Percentiles rank a stretch among this genome's conserved stretches.
These are phyloP conservation scores for Vachellia pachyceras DNA, from an alignment of 306 rosid species.

Conservation along the genomic window DNA sequence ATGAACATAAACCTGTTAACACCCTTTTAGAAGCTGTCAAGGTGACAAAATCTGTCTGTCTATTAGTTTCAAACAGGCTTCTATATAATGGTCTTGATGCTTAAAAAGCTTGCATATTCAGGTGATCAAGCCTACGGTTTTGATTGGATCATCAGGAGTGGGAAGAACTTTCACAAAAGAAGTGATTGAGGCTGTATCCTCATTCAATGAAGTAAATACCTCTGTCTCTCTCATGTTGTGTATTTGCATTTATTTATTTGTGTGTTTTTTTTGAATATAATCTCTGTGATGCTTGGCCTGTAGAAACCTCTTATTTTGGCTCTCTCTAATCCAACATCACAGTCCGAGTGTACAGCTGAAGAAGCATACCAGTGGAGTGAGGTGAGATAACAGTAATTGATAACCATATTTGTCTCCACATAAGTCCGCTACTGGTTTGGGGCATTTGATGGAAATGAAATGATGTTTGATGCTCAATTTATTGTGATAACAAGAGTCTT, in stretches of 20 bases:
- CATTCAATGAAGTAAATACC: conserved; percentile 62
- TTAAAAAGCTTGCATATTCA: conserved; percentile 21
- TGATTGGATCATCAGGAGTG: conserved; percentile 84
- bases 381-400: conserved; percentile 41
- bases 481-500: background rate
- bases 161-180: conserved; percentile 81
- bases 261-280: background rate
- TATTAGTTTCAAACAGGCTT: background rate
- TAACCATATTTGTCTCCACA: background rate
- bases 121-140: conserved; percentile 82
- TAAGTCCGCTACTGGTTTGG: background rate
- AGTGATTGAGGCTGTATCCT: conserved; percentile 67
- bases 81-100: background rate
- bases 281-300: conserved; percentile 24
- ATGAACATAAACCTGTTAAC: conserved; percentile 69
- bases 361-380: conserved; percentile 72
- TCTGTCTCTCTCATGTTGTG: conserved; percentile 6
- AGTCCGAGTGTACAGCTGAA: conserved; percentile 90
- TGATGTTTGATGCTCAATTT: background rate
- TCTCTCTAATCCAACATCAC: conserved; percentile 89
- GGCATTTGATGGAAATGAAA: conserved; percentile 2
- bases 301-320: conserved; percentile 89
- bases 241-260: background rate
- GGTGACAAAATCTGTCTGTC: conserved; percentile 42
- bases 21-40: conserved; percentile 64